Conservation (phyloP, 441 rosid genomes). For the Erodium texanum region DNA sequence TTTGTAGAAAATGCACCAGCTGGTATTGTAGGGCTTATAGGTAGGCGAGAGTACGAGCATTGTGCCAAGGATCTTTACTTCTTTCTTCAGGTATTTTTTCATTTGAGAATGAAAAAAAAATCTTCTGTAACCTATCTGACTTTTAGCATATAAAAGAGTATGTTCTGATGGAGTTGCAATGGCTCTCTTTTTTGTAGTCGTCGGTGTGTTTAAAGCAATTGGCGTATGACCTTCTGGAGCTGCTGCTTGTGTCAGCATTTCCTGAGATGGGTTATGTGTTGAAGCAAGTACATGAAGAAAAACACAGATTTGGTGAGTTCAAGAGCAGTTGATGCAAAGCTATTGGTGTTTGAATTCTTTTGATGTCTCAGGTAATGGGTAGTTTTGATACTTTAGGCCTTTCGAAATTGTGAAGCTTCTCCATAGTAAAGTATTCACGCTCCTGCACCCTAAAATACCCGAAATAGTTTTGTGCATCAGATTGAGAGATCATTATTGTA, state of each 20-base stretch:
- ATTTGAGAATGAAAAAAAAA: neutral
- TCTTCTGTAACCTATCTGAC: neutral
- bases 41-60: constrained; percentile 89
- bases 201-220: constrained; percentile 69
- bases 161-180: neutral
- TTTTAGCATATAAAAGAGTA: neutral
- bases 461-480: neutral
- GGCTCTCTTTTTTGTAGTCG: constrained; percentile 42
- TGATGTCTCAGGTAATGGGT: neutral
- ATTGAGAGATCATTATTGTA: too few species aligned
- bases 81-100: constrained; percentile 73
- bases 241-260: constrained; percentile 64
- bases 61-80: constrained; percentile 85
- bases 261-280: constrained; percentile 64
- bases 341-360: neutral
- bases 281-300: constrained; percentile 59
- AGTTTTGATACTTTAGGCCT: too few species aligned
- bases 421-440: neutral
- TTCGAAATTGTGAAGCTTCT: neutral
- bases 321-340: constrained; percentile 9
- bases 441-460: too few species aligned
- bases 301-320: constrained; percentile 62
- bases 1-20: constrained; percentile 83
- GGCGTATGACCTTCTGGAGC: constrained; percentile 73
- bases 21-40: constrained; percentile 74